These are phyloP conservation scores for Salix dunnii DNA, from an alignment of 345 rosid genomes.

Conservation along the genomic window DNA sequence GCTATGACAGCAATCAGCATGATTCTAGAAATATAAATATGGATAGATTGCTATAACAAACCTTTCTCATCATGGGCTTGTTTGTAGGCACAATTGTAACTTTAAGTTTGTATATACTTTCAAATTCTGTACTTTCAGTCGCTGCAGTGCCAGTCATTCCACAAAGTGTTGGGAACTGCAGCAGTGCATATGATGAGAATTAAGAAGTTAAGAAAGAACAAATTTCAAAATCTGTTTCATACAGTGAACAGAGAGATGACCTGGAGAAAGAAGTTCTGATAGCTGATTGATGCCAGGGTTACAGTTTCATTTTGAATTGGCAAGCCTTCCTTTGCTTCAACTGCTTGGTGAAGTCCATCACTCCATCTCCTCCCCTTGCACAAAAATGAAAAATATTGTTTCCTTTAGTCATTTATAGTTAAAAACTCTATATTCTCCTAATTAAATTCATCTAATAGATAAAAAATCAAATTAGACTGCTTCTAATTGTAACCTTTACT, in stretches of 20 bases:
- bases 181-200: conserved; percentile 8
- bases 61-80: conserved; percentile 97
- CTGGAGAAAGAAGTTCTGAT: conserved; percentile 98
- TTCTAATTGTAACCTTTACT: neutral
- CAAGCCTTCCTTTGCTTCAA: conserved; percentile 94
- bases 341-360: conserved; percentile 99
- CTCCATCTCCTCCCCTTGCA: conserved; percentile 96
- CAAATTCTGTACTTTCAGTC: conserved; percentile 93
- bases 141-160: conserved; percentile 99
- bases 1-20: conserved; percentile 7
- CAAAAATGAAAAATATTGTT: conserved; percentile 12
- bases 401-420: neutral
- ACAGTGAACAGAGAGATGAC: conserved; percentile 32
- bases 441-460: neutral
- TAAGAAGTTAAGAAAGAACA: conserved; percentile 11
- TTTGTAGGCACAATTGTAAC: conserved; percentile 95
- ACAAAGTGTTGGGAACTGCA: conserved; percentile 93
- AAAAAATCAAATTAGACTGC: neutral
- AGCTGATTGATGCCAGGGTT: conserved; percentile 93
- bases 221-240: conserved; percentile 11
- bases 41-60: conserved; percentile 24
- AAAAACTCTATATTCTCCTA: neutral
- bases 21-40: neutral
- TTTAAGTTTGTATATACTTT: conserved; percentile 96
- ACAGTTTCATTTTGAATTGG: conserved; percentile 97